phyloP scores from a whole-genome alignment of 208 protist species.

The Borovskyia barvae region DNA sequence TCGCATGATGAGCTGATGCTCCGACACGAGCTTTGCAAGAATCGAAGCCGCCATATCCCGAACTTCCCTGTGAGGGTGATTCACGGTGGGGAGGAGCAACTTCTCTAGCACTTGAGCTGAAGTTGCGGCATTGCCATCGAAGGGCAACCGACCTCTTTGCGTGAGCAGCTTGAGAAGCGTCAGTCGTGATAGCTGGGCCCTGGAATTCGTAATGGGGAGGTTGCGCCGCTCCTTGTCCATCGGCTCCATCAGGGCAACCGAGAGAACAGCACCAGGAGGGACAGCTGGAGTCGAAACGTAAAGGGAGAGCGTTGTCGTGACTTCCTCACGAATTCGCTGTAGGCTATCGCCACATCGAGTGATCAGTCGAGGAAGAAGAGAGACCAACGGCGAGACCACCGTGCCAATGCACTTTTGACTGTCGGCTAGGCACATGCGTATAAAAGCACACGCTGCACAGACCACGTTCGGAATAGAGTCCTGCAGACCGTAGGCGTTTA shows the following conservation, averaged over 20 bases:
- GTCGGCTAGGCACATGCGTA: constrained; percentile 60
- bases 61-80: constrained; percentile 77
- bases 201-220: constrained; percentile 43
- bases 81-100: constrained; percentile 70
- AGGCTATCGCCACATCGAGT: constrained; percentile 68
- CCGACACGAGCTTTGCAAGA: constrained; percentile 32
- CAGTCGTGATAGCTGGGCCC: constrained; percentile 67
- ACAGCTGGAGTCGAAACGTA: constrained; percentile 45
- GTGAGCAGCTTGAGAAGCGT: constrained; percentile 45
- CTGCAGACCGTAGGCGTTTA: constrained; percentile 75
- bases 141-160: constrained; percentile 12
- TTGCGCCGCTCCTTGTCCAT: constrained; percentile 71
- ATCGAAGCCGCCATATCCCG: constrained; percentile 64
- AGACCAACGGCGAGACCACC: constrained; percentile 43
- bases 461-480: constrained; percentile 82
- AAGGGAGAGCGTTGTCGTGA: constrained; percentile 50
- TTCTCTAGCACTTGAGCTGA: constrained; percentile 41
- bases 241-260: constrained; percentile 60
- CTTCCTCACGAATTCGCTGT: constrained; percentile 74
- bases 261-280: constrained; percentile 32
- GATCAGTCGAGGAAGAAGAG: constrained; percentile 71
- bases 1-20: constrained; percentile 31
- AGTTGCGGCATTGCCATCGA: constrained; percentile 5
- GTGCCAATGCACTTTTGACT: constrained; percentile 31
- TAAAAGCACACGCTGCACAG: constrained; percentile 58